Evolutionary conservation across 129 eudicot species (phyloP).

Genomic region (Chrysanthemum makinoi): DNA sequence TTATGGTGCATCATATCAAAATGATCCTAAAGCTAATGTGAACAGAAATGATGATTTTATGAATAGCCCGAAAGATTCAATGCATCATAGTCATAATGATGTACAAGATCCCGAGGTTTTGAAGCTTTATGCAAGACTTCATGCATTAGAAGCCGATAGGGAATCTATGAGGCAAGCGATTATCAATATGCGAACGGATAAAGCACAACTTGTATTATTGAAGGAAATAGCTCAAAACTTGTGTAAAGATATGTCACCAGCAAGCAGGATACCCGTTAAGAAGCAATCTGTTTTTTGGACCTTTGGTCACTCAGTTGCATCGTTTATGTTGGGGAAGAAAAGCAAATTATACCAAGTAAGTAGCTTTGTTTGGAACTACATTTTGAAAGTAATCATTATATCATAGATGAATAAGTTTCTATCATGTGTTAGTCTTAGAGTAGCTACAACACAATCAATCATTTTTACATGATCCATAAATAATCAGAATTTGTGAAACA

Average conservation of each 20-base stretch:
- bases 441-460: no score
- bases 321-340: conserved; percentile 57
- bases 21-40: conserved; percentile 49
- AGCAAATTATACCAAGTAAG: conserved; percentile 65
- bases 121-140: conserved; percentile 77
- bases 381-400: no score
- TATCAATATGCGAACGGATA: conserved; percentile 78
- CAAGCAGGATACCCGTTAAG: conserved; percentile 38
- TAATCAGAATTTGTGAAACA: no score
- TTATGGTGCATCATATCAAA: conserved; percentile 38
- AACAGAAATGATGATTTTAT: conserved; percentile 40
- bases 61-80: conserved; percentile 45
- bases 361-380: neutral
- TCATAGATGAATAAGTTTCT: no score
- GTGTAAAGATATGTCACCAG: conserved; percentile 59
- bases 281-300: conserved; percentile 39
- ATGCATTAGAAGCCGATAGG: conserved; percentile 91
- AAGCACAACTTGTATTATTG: conserved; percentile 71
- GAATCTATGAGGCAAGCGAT: conserved; percentile 91
- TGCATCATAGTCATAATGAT: conserved; percentile 29
- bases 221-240: conserved; percentile 78
- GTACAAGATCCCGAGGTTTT: conserved; percentile 54
- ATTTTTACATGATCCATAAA: no score
- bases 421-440: no score
- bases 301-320: conserved; percentile 48